Evolutionary conservation across 2,329 filamentous ascomycete genomes (phyloP).

Genomic region (Aspergillus sp.): DNA sequence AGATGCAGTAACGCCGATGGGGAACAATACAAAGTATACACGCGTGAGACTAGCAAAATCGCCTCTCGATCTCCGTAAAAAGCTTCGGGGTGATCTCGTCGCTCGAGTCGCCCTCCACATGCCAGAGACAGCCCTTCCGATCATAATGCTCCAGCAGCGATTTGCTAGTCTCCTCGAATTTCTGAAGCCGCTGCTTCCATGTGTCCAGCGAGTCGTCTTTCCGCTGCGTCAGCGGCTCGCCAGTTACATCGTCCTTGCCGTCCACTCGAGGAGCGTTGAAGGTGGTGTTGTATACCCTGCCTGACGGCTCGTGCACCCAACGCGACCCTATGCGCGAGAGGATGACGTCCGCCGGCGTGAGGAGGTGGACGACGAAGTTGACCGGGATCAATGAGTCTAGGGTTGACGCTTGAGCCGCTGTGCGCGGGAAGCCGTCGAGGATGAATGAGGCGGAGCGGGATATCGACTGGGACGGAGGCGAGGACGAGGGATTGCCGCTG

Average conservation of each 20-base stretch:
- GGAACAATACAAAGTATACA: conserved; percentile 8
- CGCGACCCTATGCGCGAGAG: conserved; percentile 81
- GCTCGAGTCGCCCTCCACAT: conserved; percentile 78
- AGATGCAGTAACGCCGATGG: conserved; percentile 3
- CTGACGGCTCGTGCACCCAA: conserved; percentile 87
- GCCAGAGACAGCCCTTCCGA: conserved; percentile 71
- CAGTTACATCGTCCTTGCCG: conserved; percentile 82
- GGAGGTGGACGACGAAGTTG: conserved; percentile 80
- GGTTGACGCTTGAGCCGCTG: conserved; percentile 64
- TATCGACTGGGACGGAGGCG: conserved; percentile 41
- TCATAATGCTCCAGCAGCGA: conserved; percentile 85
- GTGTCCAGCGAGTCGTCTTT: conserved; percentile 80
- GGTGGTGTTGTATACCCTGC: conserved; percentile 86
- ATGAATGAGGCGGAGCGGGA: conserved; percentile 79
- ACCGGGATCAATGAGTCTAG: conserved; percentile 81
- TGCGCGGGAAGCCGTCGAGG: conserved; percentile 92
- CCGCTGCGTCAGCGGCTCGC: conserved; percentile 72
- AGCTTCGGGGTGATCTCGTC: conserved; percentile 94
- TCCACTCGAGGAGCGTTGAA: conserved; percentile 78
- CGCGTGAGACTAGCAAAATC: conserved; percentile 47
- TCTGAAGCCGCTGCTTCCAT: conserved; percentile 68
- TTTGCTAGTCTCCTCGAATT: conserved; percentile 79
- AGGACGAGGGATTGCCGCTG: conserved; percentile 37
- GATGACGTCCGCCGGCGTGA: conserved; percentile 78
- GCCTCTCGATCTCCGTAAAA: conserved; percentile 67